Evolutionary conservation across 23 red algal genomes (phyloP).

Genomic region (Gracilaria vermiculophylla): DNA sequence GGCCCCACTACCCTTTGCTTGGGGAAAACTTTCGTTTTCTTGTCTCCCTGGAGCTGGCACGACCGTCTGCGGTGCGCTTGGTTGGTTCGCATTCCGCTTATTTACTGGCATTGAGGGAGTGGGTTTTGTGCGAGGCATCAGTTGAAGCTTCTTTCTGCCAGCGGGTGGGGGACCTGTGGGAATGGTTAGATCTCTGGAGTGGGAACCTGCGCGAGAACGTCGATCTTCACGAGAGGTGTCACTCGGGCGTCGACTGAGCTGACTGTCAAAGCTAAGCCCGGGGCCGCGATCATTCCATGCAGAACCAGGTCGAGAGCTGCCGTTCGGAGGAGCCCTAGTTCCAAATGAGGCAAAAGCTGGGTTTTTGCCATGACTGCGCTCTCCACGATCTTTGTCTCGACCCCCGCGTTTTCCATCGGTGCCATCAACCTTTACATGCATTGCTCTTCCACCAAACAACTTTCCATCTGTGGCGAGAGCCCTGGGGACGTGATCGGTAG

Average conservation of each 20-base stretch:
- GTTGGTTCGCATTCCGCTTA: background rate
- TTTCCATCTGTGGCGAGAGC: conserved; percentile 33
- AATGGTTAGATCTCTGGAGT: conserved; percentile 49
- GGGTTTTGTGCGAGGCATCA: conserved; percentile 69
- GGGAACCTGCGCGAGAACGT: background rate
- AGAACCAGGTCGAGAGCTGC: background rate
- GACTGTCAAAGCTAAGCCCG: conserved; percentile 14
- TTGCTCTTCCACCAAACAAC: conserved; percentile 25
- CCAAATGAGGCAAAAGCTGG: background rate
- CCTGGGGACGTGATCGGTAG: background rate
- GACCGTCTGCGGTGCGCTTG: background rate
- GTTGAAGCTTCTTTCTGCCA: conserved; percentile 55
- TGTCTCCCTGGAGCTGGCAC: conserved; percentile 2
- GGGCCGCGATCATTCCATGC: background rate
- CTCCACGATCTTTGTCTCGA: conserved; percentile 1
- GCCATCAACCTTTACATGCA: conserved; percentile 58
- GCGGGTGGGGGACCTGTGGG: conserved; percentile 50
- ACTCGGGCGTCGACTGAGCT: background rate
- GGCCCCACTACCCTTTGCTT: background rate
- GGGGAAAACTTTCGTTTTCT: background rate
- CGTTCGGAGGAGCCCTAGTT: background rate
- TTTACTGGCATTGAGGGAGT: conserved; percentile 36
- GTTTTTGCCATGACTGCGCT: background rate
- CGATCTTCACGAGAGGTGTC: conserved; percentile 8
- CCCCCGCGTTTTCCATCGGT: conserved; percentile 1